Evolutionary conservation across 306 rosid species (phyloP).

Genomic region (Glycine tomentella): DNA sequence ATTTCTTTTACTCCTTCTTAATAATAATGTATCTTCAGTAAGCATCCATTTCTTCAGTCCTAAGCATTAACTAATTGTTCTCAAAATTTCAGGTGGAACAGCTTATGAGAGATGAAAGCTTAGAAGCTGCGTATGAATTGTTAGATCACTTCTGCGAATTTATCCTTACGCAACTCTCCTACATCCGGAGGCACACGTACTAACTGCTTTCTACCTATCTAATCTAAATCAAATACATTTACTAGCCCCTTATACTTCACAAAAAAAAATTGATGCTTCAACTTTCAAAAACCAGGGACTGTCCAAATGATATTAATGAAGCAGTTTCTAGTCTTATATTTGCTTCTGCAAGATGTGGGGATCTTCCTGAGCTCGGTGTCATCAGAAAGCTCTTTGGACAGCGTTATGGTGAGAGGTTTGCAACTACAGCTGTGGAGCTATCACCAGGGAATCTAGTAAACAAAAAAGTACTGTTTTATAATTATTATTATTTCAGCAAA

Average conservation of each 20-base stretch:
- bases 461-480: constrained; percentile 57
- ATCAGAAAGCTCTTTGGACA: constrained; percentile 75
- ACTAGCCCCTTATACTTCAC: not conserved
- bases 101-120: constrained; percentile 63
- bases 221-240: constrained; percentile 3
- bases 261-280: constrained; percentile 6
- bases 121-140: constrained; percentile 58
- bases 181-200: constrained; percentile 77
- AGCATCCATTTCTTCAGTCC: not conserved
- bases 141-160: constrained; percentile 73
- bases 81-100: constrained; percentile 65
- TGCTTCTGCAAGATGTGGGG: constrained; percentile 93
- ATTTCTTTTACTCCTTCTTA: not conserved
- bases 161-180: constrained; percentile 58
- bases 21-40: not conserved
- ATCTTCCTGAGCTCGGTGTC: constrained; percentile 80
- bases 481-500: too few relatives aligned
- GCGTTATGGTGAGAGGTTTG: constrained; percentile 73
- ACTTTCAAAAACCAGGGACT: constrained; percentile 48
- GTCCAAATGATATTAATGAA: constrained; percentile 84
- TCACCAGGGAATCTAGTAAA: constrained; percentile 78
- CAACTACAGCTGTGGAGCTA: constrained; percentile 65
- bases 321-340: constrained; percentile 84
- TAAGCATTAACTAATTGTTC: not conserved
- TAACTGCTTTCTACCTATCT: not conserved